These are phyloP conservation scores for Lojkania enalia DNA, from an alignment of 2,329 filamentous ascomycete species.

Conservation along the genomic window DNA sequence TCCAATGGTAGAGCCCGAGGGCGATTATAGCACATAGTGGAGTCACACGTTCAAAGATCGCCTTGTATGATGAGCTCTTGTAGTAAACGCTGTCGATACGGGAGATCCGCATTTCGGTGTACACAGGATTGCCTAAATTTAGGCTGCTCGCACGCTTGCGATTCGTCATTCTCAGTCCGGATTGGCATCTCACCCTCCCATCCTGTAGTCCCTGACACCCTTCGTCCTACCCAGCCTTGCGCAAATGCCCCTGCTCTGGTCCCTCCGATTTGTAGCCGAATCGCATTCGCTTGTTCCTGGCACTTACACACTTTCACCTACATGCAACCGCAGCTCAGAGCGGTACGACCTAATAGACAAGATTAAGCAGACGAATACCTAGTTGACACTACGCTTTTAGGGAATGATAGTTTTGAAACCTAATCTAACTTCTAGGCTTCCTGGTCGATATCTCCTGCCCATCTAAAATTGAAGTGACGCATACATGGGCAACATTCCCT, in stretches of 20 bases:
- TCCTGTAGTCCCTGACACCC: not conserved
- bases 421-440: not conserved
- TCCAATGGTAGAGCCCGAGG: too few relatives aligned
- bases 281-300: not conserved
- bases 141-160: not conserved
- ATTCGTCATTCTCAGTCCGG: not conserved
- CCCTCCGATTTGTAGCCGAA: not conserved
- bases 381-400: not conserved
- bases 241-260: not conserved
- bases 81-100: too few relatives aligned
- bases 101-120: too few relatives aligned
- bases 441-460: too few relatives aligned
- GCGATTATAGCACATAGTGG: too few relatives aligned
- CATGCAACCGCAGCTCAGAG: not conserved
- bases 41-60: too few relatives aligned
- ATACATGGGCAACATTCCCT: too few relatives aligned
- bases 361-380: not conserved
- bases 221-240: not conserved
- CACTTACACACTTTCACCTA: not conserved
- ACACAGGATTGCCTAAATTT: too few relatives aligned
- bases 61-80: too few relatives aligned
- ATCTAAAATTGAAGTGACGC: too few relatives aligned
- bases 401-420: not conserved
- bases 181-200: not conserved
- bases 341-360: not conserved